These are phyloP conservation scores for Piper longum DNA, from an alignment of 164 flowering plant genomes.

Conservation along the genomic window DNA sequence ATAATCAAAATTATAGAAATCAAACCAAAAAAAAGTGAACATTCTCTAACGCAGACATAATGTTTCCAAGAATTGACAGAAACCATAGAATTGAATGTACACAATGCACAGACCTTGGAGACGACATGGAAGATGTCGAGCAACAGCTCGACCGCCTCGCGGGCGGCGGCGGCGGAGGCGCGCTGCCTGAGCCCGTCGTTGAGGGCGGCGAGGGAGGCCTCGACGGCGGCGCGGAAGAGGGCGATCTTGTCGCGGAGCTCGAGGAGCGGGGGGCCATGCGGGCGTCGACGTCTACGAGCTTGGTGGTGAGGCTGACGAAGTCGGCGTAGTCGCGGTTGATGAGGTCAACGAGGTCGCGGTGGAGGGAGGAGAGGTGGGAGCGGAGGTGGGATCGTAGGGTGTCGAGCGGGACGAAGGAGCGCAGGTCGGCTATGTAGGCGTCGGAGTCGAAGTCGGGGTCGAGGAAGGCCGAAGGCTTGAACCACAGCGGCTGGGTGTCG, in stretches of 20 bases:
- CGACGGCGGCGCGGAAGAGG: conserved; percentile 15
- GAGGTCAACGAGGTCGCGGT: conserved; percentile 76
- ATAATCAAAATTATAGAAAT: too few relatives aligned
- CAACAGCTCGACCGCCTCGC: conserved; percentile 73
- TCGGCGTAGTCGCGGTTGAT: conserved; percentile 89
- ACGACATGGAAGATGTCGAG: conserved; percentile 90
- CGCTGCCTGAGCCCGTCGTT: conserved; percentile 56
- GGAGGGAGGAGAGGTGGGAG: conserved; percentile 61
- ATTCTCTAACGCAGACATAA: not conserved
- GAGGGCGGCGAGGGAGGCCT: conserved; percentile 20
- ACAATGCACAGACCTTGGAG: conserved; percentile 47
- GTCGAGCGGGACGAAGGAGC: conserved; percentile 89
- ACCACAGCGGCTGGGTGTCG: conserved; percentile 88
- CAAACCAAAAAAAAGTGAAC: not conserved
- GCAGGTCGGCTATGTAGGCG: conserved; percentile 78
- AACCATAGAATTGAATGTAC: not conserved
- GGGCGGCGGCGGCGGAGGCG: conserved; percentile 53
- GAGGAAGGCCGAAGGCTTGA: conserved; percentile 55
- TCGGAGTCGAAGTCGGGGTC: conserved; percentile 58
- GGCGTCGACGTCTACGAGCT: conserved; percentile 81
- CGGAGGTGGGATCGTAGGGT: conserved; percentile 82
- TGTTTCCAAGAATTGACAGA: not conserved
- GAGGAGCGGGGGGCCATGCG: conserved; percentile 84
- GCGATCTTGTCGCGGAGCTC: conserved; percentile 74
- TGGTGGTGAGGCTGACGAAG: conserved; percentile 86